Conservation (phyloP, 2,329 filamentous ascomycete genomes). For the Trichoderma atrobrunneum region DNA sequence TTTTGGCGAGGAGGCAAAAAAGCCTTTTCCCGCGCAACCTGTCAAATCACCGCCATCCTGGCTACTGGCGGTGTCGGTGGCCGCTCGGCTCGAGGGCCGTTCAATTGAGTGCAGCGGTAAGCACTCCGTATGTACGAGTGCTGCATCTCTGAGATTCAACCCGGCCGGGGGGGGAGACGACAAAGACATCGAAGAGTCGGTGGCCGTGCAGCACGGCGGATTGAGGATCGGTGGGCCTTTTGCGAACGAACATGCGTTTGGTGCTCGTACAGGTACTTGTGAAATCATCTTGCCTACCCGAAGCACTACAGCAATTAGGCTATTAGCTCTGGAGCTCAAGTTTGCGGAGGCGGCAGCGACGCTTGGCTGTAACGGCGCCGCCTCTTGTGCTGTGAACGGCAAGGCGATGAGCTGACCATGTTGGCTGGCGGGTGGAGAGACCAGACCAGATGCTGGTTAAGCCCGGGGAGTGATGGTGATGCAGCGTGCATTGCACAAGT, state of each 20-base stretch:
- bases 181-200: slow-evolving; percentile 11
- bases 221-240: slow-evolving; percentile 3
- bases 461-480: slow-evolving; percentile 1
- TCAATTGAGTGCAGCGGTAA: background rate
- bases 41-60: slow-evolving; percentile 13
- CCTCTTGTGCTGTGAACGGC: background rate
- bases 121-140: background rate
- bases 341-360: slow-evolving; percentile 9
- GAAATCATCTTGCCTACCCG: background rate
- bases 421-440: background rate
- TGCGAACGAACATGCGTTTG: background rate
- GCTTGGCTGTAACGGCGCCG: background rate
- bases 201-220: slow-evolving; percentile 10
- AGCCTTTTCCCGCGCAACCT: slow-evolving; percentile 15
- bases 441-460: background rate
- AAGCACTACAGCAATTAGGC: background rate
- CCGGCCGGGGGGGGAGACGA: background rate
- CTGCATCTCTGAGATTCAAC: background rate
- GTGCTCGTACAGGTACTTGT: background rate
- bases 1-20: slow-evolving; percentile 17
- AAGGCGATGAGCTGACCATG: slow-evolving; percentile 12
- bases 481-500: slow-evolving; percentile 14
- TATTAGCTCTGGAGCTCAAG: background rate
- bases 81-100: background rate
- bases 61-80: slow-evolving; percentile 18